A percentile compares a stretch with the other conserved stretches of the same genome.
Conservation (phyloP, 108 stramenopile species). For the Mediolabrus comicus region DNA sequence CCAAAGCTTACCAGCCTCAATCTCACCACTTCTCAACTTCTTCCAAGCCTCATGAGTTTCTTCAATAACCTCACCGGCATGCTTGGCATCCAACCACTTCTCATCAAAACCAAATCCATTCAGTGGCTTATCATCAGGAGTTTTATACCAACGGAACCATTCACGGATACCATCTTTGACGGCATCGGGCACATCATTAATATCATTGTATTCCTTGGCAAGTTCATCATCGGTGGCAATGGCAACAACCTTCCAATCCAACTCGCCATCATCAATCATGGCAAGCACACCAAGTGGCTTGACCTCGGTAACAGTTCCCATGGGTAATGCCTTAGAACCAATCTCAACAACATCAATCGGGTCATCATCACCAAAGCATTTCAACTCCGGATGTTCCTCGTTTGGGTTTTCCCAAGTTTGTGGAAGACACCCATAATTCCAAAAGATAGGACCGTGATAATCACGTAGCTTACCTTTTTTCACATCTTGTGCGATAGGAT, state of each 20-base stretch:
- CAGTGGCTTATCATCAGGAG: conserved; percentile 98
- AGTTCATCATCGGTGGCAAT: conserved; percentile 93
- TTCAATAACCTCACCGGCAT: conserved; percentile 89
- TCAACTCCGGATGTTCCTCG: conserved; percentile 90
- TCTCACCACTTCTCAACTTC: conserved; percentile 80
- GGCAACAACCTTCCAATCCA: conserved; percentile 99
- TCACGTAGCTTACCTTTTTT: conserved; percentile 98
- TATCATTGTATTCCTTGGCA: conserved; percentile 93
- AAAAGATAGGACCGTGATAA: conserved; percentile 99
- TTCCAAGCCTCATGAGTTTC: conserved; percentile 98
- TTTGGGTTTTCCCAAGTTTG: conserved; percentile 96
- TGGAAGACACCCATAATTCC: conserved; percentile 99
- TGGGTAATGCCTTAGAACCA: conserved; percentile 72
- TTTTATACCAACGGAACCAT: conserved; percentile 99
- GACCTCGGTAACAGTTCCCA: conserved; percentile 92
- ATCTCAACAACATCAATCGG: conserved; percentile 99
- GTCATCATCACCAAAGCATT: conserved; percentile 96
- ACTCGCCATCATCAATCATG: conserved; percentile 99
- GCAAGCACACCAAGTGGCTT: conserved; percentile 97
- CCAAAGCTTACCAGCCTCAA: conserved; percentile 88
- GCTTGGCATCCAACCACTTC: conserved; percentile 84
- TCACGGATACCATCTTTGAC: conserved; percentile 94
- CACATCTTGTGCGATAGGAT: conserved; percentile 98
- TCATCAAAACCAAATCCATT: conserved; percentile 99
- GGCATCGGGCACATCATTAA: conserved; percentile 93